These are phyloP conservation scores for Nannizzia gypsea DNA, from an alignment of 2,329 filamentous ascomycete species.

Conservation along the genomic window DNA sequence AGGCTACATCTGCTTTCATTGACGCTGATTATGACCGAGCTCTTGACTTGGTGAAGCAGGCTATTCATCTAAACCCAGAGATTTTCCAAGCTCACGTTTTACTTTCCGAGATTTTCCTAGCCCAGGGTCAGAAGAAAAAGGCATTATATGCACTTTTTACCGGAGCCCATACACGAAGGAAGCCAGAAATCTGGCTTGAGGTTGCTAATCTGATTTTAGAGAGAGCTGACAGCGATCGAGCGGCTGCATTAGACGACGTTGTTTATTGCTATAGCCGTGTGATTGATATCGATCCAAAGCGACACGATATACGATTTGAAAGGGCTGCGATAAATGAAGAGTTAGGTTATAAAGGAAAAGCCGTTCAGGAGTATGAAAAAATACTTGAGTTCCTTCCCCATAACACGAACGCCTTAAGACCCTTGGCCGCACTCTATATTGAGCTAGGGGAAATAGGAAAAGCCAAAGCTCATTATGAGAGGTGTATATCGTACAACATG, in stretches of 20 bases:
- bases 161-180: constrained; percentile 46
- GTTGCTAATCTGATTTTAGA: constrained; percentile 45
- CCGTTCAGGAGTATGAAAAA: constrained; percentile 41
- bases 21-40: constrained; percentile 37
- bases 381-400: constrained; percentile 44
- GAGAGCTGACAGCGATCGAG: constrained; percentile 34
- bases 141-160: constrained; percentile 45
- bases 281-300: constrained; percentile 41
- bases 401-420: constrained; percentile 43
- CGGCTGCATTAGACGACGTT: constrained; percentile 36
- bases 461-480: constrained; percentile 41
- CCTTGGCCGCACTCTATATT: constrained; percentile 47
- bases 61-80: constrained; percentile 48
- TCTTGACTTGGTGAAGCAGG: constrained; percentile 34
- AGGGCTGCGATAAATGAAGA: constrained; percentile 46
- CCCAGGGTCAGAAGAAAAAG: constrained; percentile 45
- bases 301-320: constrained; percentile 43
- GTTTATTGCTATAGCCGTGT: constrained; percentile 44
- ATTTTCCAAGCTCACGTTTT: constrained; percentile 51
- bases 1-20: constrained; percentile 39
- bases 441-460: constrained; percentile 39
- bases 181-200: constrained; percentile 46
- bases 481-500: constrained; percentile 40
- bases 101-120: constrained; percentile 47
- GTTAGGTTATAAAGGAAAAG: constrained; percentile 35